A percentile compares a stretch with the other conserved stretches of the same genome.
Evolutionary conservation across 805 yeast genomes (phyloP).

Genomic region (Candida takata): DNA sequence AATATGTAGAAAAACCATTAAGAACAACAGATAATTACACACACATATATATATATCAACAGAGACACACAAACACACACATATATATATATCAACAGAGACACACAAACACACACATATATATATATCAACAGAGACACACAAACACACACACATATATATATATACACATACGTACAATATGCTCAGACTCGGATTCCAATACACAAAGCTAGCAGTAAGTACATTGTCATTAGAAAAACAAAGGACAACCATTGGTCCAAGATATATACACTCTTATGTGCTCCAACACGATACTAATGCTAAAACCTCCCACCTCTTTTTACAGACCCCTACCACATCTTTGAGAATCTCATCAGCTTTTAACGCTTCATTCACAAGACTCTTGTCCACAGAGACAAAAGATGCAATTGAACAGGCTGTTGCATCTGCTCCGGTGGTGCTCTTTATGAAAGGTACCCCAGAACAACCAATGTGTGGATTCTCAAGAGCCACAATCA

Average conservation of each 20-base stretch:
- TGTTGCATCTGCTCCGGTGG: conserved; percentile 85
- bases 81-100: too few relatives aligned
- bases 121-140: too few relatives aligned
- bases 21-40: too few relatives aligned
- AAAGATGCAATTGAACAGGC: conserved; percentile 81
- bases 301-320: too few relatives aligned
- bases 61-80: too few relatives aligned
- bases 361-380: conserved; percentile 10
- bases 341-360: conserved; percentile 8
- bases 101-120: too few relatives aligned
- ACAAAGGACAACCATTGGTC: too few relatives aligned
- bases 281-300: too few relatives aligned
- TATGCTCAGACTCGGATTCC: conserved; percentile 7
- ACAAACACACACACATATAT: neutral
- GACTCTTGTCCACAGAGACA: conserved; percentile 71
- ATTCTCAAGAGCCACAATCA: conserved; percentile 91
- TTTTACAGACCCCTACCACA: conserved; percentile 6
- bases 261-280: too few relatives aligned
- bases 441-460: conserved; percentile 96
- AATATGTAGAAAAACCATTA: too few relatives aligned
- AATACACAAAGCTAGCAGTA: neutral
- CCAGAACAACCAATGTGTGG: conserved; percentile 99
- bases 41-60: too few relatives aligned
- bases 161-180: neutral
- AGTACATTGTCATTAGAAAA: too few relatives aligned